phyloP scores from a whole-genome alignment of 2,329 filamentous ascomycete genomes.

The Ascochyta pisi region DNA sequence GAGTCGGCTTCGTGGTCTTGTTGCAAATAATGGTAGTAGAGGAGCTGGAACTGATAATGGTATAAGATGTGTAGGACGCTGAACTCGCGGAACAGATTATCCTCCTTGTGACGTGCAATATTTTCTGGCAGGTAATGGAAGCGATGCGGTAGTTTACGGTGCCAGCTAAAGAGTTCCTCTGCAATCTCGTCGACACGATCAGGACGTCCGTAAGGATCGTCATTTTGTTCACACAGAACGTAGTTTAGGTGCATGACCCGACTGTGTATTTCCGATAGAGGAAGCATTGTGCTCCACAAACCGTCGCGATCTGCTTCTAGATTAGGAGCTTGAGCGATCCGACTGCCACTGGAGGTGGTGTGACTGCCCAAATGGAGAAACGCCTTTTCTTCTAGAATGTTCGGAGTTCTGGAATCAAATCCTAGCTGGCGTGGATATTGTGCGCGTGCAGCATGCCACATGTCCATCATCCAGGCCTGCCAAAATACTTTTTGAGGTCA shows the following conservation, averaged over 20 bases:
- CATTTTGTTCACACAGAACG: conserved; percentile 1
- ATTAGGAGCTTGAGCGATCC: neutral
- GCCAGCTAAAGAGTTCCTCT: conserved; percentile 6
- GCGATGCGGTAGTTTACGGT: neutral
- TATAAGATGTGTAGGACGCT: conserved; percentile 9
- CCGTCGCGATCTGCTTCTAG: neutral
- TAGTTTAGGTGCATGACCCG: conserved; percentile 11
- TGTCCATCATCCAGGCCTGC: conserved; percentile 13
- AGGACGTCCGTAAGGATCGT: neutral
- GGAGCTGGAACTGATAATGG: conserved; percentile 9
- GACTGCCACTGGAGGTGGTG: neutral
- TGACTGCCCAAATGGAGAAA: neutral
- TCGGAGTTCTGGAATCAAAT: neutral
- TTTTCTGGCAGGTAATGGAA: neutral
- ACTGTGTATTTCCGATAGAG: conserved; percentile 11
- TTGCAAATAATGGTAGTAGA: conserved; percentile 14
- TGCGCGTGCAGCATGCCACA: conserved; percentile 2
- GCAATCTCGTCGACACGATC: conserved; percentile 10
- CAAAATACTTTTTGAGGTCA: conserved; percentile 4
- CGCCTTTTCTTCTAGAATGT: conserved; percentile 5
- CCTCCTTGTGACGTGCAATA: conserved; percentile 7
- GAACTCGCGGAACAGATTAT: conserved; percentile 4
- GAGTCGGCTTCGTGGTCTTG: neutral
- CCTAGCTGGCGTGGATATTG: conserved; percentile 9
- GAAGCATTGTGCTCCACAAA: conserved; percentile 12